These are phyloP conservation scores for Sordariomycetes sp. DNA, from an alignment of 2,329 filamentous ascomycete species.

Conservation along the genomic window DNA sequence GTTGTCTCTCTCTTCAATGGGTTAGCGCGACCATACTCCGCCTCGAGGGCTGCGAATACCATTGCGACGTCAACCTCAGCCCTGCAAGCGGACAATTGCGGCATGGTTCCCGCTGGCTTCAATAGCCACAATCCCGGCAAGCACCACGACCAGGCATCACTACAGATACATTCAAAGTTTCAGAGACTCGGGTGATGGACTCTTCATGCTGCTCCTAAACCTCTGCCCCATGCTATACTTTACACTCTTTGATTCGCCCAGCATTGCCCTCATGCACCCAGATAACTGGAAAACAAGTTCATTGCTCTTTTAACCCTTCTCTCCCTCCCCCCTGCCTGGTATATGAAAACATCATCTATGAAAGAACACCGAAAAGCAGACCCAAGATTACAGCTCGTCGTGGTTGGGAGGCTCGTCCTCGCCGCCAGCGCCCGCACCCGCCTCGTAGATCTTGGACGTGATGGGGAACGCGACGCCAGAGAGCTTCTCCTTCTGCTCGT, in stretches of 20 bases:
- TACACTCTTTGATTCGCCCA: not conserved
- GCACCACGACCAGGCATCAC: no score
- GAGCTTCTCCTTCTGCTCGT: conserved; percentile 99
- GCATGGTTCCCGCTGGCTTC: no score
- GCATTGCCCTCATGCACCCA: not conserved
- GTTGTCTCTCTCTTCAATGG: no score
- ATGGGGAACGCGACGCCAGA: conserved; percentile 95
- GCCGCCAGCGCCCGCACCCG: conserved; percentile 50
- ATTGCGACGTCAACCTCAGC: no score
- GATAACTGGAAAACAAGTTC: not conserved
- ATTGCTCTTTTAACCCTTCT: conserved; percentile 3
- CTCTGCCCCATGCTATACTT: not conserved
- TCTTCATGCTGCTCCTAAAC: not conserved
- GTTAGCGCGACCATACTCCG: no score
- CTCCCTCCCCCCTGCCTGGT: not conserved
- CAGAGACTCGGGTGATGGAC: no score
- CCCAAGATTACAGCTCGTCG: conserved; percentile 63
- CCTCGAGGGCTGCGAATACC: no score
- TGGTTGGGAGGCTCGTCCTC: conserved; percentile 66
- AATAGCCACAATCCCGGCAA: no score
- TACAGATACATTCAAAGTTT: no score
- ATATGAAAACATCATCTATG: conserved; percentile 5
- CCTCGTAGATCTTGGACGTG: conserved; percentile 89
- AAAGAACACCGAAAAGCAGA: not conserved
- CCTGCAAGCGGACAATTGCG: no score